Percentiles rank a stretch among this genome's conserved stretches.
Evolutionary conservation across 768 basidiomycete genomes (phyloP).

Genomic region (Amanita inopinata): DNA sequence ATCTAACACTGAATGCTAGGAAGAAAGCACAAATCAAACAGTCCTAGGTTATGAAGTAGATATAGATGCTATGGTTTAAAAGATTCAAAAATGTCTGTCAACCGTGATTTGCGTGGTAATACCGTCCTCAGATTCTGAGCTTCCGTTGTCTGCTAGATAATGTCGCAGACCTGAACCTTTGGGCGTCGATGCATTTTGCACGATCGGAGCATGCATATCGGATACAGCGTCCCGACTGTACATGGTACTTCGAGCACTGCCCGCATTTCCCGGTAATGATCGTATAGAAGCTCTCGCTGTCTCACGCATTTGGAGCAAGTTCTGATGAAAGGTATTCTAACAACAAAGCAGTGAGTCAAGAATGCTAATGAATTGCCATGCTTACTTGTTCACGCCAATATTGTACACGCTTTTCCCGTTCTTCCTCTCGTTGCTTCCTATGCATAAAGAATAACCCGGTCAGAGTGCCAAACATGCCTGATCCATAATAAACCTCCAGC

Average conservation of each 20-base stretch:
- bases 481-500: not conserved
- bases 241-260: constrained; percentile 39
- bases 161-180: constrained; percentile 49
- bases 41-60: no score
- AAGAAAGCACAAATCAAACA: no score
- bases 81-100: constrained; percentile 27
- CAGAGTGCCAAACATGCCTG: constrained; percentile 71
- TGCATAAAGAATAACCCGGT: constrained; percentile 62
- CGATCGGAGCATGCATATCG: constrained; percentile 45
- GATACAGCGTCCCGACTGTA: constrained; percentile 42
- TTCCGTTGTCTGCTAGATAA: constrained; percentile 39
- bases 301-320: constrained; percentile 71
- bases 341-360: constrained; percentile 7
- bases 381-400: constrained; percentile 84
- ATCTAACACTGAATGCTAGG: no score
- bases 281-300: constrained; percentile 59
- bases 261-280: constrained; percentile 36
- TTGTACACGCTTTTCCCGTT: constrained; percentile 76
- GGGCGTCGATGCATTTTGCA: constrained; percentile 34
- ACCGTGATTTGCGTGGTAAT: constrained; percentile 30
- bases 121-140: constrained; percentile 41
- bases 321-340: constrained; percentile 73
- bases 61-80: no score
- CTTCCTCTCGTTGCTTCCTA: constrained; percentile 58
- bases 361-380: not conserved